phyloP scores from a whole-genome alignment of 2,329 filamentous ascomycete genomes.

The Thelonectria blattea region DNA sequence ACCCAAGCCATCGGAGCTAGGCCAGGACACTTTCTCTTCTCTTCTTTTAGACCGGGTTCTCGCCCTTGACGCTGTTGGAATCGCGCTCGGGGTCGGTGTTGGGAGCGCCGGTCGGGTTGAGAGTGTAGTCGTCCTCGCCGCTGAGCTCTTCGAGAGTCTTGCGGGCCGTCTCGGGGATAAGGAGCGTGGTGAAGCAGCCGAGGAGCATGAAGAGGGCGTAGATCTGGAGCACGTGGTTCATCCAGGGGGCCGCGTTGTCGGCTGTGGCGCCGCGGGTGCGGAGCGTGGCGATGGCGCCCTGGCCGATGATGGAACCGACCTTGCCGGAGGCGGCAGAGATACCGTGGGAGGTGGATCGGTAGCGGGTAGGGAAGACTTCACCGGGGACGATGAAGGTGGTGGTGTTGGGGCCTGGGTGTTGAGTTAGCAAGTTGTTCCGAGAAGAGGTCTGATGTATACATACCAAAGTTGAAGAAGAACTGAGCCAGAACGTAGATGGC shows the following conservation, averaged over 20 bases:
- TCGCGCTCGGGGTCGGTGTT: constrained; percentile 22
- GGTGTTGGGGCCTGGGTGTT: constrained; percentile 54
- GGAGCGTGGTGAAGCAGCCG: constrained; percentile 70
- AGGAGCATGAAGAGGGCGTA: constrained; percentile 78
- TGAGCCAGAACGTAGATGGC: constrained; percentile 63
- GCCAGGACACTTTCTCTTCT: neutral
- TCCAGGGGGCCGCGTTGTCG: constrained; percentile 62
- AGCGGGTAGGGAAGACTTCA: constrained; percentile 63
- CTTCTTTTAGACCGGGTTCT: constrained; percentile 23
- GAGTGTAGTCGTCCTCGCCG: constrained; percentile 44
- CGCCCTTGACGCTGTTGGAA: constrained; percentile 21
- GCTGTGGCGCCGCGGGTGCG: constrained; percentile 52
- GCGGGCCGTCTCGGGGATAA: constrained; percentile 77
- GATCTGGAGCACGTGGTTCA: constrained; percentile 80
- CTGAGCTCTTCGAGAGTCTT: constrained; percentile 73
- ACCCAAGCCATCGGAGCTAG: constrained; percentile 2
- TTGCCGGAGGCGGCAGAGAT: constrained; percentile 62
- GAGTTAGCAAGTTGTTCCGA: neutral
- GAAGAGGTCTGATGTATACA: constrained; percentile 8
- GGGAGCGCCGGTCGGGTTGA: neutral
- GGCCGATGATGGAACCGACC: constrained; percentile 62
- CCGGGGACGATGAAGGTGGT: constrained; percentile 64
- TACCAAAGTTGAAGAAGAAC: constrained; percentile 65
- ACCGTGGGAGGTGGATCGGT: constrained; percentile 63
- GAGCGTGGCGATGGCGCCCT: constrained; percentile 63